Percentiles rank a stretch among this genome's conserved stretches.
phyloP scores from a whole-genome alignment of 208 protist species.

The Leishmania amazonensis region DNA sequence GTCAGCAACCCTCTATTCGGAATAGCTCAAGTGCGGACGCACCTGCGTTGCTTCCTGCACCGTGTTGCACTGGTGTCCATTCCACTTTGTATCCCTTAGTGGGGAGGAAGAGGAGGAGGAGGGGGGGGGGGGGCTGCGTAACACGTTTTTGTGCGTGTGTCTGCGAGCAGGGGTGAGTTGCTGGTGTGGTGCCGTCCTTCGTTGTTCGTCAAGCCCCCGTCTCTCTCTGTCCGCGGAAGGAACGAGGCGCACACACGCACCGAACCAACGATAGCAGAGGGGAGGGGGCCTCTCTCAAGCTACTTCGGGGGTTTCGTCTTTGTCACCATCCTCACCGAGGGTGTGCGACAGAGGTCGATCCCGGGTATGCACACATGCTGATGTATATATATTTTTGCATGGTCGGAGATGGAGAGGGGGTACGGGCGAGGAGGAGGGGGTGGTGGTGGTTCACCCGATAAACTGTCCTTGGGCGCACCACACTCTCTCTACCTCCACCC shows the following conservation, averaged over 20 bases:
- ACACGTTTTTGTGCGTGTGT: not conserved
- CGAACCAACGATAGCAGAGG: not conserved
- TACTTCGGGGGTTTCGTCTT: not conserved
- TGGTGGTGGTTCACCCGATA: constrained; percentile 1
- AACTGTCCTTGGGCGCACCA: not conserved
- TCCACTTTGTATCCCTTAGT: not conserved
- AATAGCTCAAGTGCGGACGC: not conserved
- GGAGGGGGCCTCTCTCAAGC: not conserved
- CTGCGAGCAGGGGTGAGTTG: not conserved
- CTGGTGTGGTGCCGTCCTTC: not conserved
- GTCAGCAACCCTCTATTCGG: not conserved
- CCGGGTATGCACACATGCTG: not conserved
- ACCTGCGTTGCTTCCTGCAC: not conserved
- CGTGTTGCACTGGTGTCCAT: not conserved
- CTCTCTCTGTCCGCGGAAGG: not conserved
- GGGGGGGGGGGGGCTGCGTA: not conserved
- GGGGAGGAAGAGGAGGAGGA: no score
- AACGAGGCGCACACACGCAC: not conserved
- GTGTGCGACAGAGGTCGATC: not conserved
- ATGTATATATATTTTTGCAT: not conserved
- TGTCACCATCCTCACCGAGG: not conserved
- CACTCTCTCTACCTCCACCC: not conserved
- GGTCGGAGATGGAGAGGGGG: not conserved
- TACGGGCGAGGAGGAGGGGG: not conserved
- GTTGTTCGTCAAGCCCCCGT: not conserved